A percentile compares a stretch with the other conserved stretches of the same genome.
phyloP scores from a whole-genome alignment of 2,329 filamentous ascomycete genomes.

The Achaetomium macrosporum region DNA sequence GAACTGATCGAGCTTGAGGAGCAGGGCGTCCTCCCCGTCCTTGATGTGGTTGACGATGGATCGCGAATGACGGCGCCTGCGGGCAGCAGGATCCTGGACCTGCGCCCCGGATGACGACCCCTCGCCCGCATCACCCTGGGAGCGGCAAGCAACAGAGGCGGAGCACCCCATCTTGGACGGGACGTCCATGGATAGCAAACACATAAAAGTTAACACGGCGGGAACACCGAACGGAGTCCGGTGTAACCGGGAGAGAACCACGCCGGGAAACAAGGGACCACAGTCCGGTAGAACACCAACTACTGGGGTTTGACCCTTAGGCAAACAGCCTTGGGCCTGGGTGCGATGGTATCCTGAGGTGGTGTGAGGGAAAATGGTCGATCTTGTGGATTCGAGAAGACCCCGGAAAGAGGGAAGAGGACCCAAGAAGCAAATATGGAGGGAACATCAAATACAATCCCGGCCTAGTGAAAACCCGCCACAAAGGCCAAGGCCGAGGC shows the following conservation, averaged over 20 bases:
- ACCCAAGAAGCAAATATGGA: neutral
- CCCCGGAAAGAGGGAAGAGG: neutral
- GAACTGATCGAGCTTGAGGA: slow-evolving; percentile 66
- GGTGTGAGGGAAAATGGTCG: no score
- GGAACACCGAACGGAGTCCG: neutral
- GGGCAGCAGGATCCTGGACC: slow-evolving; percentile 25
- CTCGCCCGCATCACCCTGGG: slow-evolving; percentile 30
- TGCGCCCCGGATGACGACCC: slow-evolving; percentile 39
- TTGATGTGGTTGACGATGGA: slow-evolving; percentile 56
- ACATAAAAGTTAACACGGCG: neutral
- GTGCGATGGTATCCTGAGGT: neutral
- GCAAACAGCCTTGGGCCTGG: neutral
- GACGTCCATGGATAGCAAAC: slow-evolving; percentile 16
- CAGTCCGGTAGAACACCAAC: neutral
- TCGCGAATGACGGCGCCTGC: slow-evolving; percentile 51
- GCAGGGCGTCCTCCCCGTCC: slow-evolving; percentile 56
- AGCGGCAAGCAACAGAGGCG: slow-evolving; percentile 20
- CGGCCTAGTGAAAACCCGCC: no score
- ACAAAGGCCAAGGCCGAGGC: no score
- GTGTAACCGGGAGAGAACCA: neutral
- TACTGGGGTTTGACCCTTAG: neutral
- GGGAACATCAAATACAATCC: no score
- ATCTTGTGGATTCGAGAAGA: no score
- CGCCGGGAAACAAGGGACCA: neutral
- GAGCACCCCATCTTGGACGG: slow-evolving; percentile 22